These are phyloP conservation scores for Dendrostoma leiphaemia DNA, from an alignment of 2,329 filamentous ascomycete species.

Conservation along the genomic window DNA sequence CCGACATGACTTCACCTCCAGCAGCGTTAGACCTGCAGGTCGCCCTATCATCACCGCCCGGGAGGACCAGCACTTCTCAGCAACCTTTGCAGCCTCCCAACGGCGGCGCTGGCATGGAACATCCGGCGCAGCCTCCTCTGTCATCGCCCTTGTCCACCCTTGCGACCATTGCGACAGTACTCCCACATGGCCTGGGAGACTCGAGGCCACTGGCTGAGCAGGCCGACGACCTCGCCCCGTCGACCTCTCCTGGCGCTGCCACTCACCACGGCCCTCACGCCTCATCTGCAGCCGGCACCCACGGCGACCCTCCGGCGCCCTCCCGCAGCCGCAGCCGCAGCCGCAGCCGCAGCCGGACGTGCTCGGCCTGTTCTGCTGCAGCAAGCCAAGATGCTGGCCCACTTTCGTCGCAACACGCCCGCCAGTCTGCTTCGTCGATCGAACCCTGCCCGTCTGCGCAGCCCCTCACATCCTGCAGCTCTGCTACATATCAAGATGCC, in stretches of 20 bases:
- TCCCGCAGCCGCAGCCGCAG: neutral
- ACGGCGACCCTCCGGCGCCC: neutral
- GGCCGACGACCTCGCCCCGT: constrained; percentile 24
- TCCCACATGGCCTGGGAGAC: constrained; percentile 11
- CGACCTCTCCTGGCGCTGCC: neutral
- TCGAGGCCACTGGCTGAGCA: constrained; percentile 23
- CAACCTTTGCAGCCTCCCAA: neutral
- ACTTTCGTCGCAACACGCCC: constrained; percentile 2
- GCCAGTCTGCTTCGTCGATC: constrained; percentile 1
- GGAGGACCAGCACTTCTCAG: neutral
- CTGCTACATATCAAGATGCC: constrained; percentile 15
- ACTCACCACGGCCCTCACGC: neutral
- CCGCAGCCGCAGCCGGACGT: constrained; percentile 1
- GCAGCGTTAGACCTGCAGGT: neutral
- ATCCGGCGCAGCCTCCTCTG: neutral
- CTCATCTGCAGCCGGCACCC: constrained; percentile 3
- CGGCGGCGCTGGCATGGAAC: neutral
- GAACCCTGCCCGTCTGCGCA: neutral
- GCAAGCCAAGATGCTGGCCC: constrained; percentile 11
- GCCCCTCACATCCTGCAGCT: neutral
- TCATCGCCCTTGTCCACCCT: constrained; percentile 2
- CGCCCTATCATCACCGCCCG: neutral
- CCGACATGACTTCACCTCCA: neutral
- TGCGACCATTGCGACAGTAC: constrained; percentile 7
- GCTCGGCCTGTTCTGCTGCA: constrained; percentile 11